phyloP scores from a whole-genome alignment of 305 asterid species.

The Fraxinus ornus region DNA sequence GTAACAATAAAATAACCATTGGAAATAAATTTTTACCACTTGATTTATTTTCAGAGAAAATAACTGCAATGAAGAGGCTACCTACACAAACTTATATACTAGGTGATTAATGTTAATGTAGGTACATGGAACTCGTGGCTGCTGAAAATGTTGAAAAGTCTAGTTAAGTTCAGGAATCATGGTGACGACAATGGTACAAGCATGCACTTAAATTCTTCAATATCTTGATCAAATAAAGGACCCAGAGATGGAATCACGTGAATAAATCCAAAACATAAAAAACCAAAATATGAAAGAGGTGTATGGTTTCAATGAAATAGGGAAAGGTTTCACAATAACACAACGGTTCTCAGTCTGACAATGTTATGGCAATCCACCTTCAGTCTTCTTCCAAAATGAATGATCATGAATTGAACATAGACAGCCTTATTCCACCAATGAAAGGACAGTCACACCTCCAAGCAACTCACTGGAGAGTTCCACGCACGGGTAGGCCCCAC shows the following conservation, averaged over 20 bases:
- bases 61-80: neutral
- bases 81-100: neutral
- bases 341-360: neutral
- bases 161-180: neutral
- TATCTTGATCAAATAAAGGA: neutral
- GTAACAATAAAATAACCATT: neutral
- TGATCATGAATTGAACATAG: neutral
- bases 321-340: neutral
- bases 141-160: neutral
- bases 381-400: neutral
- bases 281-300: neutral
- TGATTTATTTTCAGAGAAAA: neutral
- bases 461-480: neutral
- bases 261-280: neutral
- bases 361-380: neutral
- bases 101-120: neutral
- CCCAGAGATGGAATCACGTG: neutral
- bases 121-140: neutral
- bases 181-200: neutral
- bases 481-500: neutral
- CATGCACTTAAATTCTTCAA: neutral
- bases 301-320: neutral
- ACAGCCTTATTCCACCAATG: neutral
- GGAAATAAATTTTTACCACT: neutral
- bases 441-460: neutral